These are phyloP conservation scores for Rhynchospora breviuscula DNA, from an alignment of 176 grass and related monocot genomes.

Conservation along the genomic window DNA sequence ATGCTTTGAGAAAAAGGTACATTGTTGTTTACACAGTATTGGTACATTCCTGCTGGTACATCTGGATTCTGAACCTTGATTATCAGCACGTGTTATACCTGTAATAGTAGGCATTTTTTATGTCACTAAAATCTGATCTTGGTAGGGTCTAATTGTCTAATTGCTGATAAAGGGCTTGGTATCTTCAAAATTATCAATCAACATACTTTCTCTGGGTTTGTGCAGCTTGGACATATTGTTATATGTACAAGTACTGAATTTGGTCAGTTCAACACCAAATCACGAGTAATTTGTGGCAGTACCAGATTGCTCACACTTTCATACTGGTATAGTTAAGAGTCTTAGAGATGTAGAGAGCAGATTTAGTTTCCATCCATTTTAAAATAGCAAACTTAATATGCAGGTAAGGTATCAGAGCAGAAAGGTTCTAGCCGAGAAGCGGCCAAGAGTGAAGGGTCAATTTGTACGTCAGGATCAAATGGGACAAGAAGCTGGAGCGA, in stretches of 20 bases:
- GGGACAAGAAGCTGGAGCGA: constrained; percentile 34
- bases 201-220: neutral
- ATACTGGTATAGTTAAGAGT: neutral
- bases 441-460: constrained; percentile 89
- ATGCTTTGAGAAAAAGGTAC: constrained; percentile 99
- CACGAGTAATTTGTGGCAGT: neutral
- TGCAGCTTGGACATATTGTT: neutral
- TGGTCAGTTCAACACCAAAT: neutral
- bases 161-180: neutral
- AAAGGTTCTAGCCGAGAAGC: constrained; percentile 88
- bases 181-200: neutral
- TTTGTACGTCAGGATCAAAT: constrained; percentile 82
- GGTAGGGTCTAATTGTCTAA: neutral
- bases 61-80: neutral
- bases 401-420: constrained; percentile 97
- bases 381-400: neutral
- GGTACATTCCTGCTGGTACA: neutral
- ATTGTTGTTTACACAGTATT: neutral
- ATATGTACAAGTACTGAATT: neutral
- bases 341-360: neutral
- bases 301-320: neutral
- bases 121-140: neutral
- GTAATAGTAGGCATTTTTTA: neutral
- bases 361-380: neutral
- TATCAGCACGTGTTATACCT: neutral